Evolutionary conservation across 495 filamentous ascomycete genomes (phyloP).

Genomic region (Talaromyces wortmannii): DNA sequence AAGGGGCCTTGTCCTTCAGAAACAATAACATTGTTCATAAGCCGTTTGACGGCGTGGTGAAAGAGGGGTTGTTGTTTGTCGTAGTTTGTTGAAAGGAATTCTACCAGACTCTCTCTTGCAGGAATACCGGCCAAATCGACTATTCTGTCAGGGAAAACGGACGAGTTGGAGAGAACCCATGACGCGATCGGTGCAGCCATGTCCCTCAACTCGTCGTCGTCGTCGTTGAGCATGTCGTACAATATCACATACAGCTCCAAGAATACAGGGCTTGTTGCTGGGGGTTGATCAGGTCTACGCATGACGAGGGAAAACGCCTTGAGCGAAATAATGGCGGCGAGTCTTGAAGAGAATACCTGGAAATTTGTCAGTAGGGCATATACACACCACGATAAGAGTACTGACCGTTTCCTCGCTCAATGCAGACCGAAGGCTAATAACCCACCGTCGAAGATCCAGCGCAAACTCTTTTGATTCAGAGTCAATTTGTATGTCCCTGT

Average conservation of each 20-base stretch:
- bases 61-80: conserved; percentile 24
- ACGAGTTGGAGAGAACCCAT: conserved; percentile 30
- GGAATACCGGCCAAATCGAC: conserved; percentile 35
- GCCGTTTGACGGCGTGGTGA: conserved; percentile 14
- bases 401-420: conserved; percentile 37
- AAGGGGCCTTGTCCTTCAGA: conserved; percentile 4
- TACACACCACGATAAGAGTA: neutral
- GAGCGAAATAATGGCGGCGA: conserved; percentile 45
- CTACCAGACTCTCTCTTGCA: conserved; percentile 36
- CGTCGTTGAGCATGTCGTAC: conserved; percentile 70
- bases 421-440: conserved; percentile 27
- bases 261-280: conserved; percentile 17
- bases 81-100: conserved; percentile 34
- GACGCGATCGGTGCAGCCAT: conserved; percentile 49
- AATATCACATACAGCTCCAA: conserved; percentile 42
- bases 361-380: neutral
- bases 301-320: conserved; percentile 22
- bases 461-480: conserved; percentile 2
- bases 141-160: conserved; percentile 18
- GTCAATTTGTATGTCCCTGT: conserved; percentile 18
- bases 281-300: conserved; percentile 8
- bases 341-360: conserved; percentile 60
- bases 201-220: conserved; percentile 81
- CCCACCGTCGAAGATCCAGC: conserved; percentile 20
- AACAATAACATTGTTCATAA: conserved; percentile 12